Evolutionary conservation across 1,284 basidiomycete genomes (phyloP), one percentile per base, ranked within the genome.

Genomic region (Puccinia triticina): DNA sequence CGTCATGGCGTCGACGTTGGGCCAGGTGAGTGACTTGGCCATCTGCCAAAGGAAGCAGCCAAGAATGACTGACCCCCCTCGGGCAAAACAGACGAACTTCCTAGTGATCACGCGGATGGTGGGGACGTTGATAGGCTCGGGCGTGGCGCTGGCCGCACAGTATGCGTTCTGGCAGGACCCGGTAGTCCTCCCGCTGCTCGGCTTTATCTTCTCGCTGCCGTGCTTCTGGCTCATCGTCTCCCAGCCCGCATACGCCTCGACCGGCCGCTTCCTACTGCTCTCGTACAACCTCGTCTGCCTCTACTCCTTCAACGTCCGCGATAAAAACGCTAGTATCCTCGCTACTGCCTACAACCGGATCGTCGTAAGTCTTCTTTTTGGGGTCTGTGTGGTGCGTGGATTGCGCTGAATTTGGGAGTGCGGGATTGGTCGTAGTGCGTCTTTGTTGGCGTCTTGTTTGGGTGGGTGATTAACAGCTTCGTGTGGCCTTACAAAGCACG

Each of bases 251-350:
- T 94, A 93, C 84, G 91, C 92, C 14, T 91, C 93, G 59, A 91
- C 93, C 0, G 92, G 93, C 1, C 90, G 95, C 37, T 96, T 97
- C 87, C 92, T 94, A n/a, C 89, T 97, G 40, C 88, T 96, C 73
- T 84, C 93, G 4, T 94, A 96, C 88, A 98, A 98, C 85, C 88
- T 98, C 83, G 96, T 94, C 0, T 96, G 94, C 85, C 89, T 96
- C 10, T 96, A 93, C 87, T 91, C 92, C 90, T 94, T 81, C 84
- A 86, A 86, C 85, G 87, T 81, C 29, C 69, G 79, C 5, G 69
- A 73, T 71, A 55, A 74, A 48, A 43, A 81, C 46, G 40, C 66
- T 18, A 55, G 74, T 43, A 81, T 81, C 23, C 46, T 81, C 14
- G 21, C 43, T n/a, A 81, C 59, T 29, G 79, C 79, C 11, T 81